These are phyloP conservation scores for Neodidymelliopsis sp. DNA, from an alignment of 2,329 filamentous ascomycete species.

Conservation along the genomic window DNA sequence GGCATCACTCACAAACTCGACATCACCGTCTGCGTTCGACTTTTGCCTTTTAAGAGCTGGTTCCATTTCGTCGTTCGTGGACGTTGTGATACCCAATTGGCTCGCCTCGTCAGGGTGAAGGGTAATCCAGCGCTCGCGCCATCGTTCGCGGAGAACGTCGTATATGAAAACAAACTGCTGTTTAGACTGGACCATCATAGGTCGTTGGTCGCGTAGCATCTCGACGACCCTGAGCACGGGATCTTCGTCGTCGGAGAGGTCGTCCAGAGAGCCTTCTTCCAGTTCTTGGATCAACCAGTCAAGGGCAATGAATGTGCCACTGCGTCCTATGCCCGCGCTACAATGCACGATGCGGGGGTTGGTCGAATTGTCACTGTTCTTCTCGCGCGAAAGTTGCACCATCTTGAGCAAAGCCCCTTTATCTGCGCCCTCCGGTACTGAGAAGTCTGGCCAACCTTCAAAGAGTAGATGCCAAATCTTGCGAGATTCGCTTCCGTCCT, in stretches of 20 bases:
- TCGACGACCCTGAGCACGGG: slow-evolving; percentile 82
- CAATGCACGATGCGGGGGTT: slow-evolving; percentile 76
- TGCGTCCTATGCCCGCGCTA: slow-evolving; percentile 92
- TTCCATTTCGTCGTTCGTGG: slow-evolving; percentile 20
- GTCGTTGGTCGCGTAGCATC: slow-evolving; percentile 81
- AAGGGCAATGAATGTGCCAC: slow-evolving; percentile 94
- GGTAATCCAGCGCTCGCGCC: slow-evolving; percentile 63
- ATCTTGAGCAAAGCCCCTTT: slow-evolving; percentile 72
- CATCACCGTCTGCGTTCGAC: slow-evolving; percentile 25
- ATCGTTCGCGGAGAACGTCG: slow-evolving; percentile 78
- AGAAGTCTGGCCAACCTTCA: slow-evolving; percentile 88
- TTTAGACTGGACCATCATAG: slow-evolving; percentile 94
- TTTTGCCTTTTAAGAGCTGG: slow-evolving; percentile 41
- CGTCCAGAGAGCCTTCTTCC: slow-evolving; percentile 72
- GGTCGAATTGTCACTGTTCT: slow-evolving; percentile 54
- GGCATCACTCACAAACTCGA: slow-evolving; percentile 17
- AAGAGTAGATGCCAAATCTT: slow-evolving; percentile 86
- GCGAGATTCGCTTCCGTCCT: slow-evolving; percentile 62
- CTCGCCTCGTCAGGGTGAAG: slow-evolving; percentile 40
- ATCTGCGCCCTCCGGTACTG: slow-evolving; percentile 75
- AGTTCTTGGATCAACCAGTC: slow-evolving; percentile 89
- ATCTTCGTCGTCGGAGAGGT: slow-evolving; percentile 62
- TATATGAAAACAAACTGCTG: slow-evolving; percentile 88
- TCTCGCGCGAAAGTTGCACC: slow-evolving; percentile 70
- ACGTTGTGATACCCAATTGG: slow-evolving; percentile 29